Conservation (phyloP, 83 land plant species). For the Picea engelmannii region DNA sequence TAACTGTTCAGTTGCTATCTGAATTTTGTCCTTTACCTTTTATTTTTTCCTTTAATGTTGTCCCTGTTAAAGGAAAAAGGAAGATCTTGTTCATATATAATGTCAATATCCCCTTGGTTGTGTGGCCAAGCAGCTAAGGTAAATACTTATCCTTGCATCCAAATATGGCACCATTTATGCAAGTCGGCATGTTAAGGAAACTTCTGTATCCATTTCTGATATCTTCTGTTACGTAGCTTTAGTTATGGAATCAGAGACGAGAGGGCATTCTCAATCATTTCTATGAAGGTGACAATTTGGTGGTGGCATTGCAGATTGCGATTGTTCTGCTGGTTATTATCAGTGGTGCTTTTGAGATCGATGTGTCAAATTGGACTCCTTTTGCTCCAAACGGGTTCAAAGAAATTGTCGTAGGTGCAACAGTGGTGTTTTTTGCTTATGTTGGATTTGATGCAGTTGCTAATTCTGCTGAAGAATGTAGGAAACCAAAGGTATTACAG, state of each 20-base stretch:
- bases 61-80: too few relatives aligned
- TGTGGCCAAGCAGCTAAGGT: not conserved
- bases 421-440: constrained; percentile 95
- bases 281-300: not conserved
- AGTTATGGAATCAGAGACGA: not conserved
- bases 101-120: too few relatives aligned
- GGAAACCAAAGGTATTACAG: constrained; percentile 76
- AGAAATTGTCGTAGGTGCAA: constrained; percentile 85
- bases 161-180: not conserved
- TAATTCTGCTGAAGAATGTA: constrained; percentile 96
- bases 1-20: too few relatives aligned
- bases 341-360: constrained; percentile 82
- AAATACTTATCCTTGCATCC: not conserved
- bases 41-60: too few relatives aligned
- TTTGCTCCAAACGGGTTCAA: constrained; percentile 90
- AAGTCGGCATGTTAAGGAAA: not conserved
- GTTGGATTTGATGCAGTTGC: constrained; percentile 99
- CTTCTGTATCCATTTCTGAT: constrained; percentile 12
- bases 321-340: constrained; percentile 82
- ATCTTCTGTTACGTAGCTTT: not conserved
- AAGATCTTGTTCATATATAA: too few relatives aligned
- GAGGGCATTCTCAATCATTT: not conserved
- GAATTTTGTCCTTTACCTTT: too few relatives aligned
- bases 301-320: constrained; percentile 60
- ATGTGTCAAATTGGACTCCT: constrained; percentile 90